Evolutionary conservation across 768 basidiomycete genomes (phyloP).

Genomic region (Glaciozyma antarctica): DNA sequence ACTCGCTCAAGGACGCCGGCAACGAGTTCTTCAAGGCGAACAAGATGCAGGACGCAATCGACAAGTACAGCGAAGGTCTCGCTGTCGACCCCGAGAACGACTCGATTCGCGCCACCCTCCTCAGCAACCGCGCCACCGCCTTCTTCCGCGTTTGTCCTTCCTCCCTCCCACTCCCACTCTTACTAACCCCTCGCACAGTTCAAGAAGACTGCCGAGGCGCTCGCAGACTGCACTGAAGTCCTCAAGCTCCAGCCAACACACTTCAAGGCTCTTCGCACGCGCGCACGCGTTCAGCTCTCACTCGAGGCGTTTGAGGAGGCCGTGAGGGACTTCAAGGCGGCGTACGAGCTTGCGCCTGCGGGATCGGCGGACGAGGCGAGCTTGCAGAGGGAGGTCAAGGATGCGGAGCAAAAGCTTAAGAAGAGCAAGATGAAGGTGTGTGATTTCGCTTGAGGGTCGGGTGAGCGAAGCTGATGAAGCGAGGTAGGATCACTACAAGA

Average conservation of each 20-base stretch:
- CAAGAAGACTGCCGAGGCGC: constrained; percentile 56
- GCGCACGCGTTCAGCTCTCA: constrained; percentile 66
- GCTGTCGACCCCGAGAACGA: constrained; percentile 60
- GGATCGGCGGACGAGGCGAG: constrained; percentile 50
- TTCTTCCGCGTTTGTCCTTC: constrained; percentile 20
- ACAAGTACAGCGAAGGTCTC: constrained; percentile 61
- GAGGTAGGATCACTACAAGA: constrained; percentile 31
- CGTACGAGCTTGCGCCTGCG: constrained; percentile 61
- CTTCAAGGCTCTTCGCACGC: constrained; percentile 78
- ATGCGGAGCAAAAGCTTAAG: constrained; percentile 73
- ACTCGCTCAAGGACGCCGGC: constrained; percentile 74
- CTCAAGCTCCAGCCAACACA: constrained; percentile 54
- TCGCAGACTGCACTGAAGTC: constrained; percentile 61
- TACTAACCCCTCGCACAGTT: constrained; percentile 44
- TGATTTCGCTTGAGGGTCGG: constrained; percentile 40
- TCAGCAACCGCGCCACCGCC: constrained; percentile 77
- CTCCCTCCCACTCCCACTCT: neutral
- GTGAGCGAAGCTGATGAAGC: neutral
- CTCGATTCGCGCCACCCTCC: constrained; percentile 64
- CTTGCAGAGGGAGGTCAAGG: constrained; percentile 59
- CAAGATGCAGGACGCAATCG: constrained; percentile 53
- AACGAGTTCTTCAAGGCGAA: constrained; percentile 63
- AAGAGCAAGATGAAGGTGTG: constrained; percentile 75
- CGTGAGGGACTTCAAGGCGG: constrained; percentile 66
- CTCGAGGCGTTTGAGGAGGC: constrained; percentile 64